A percentile compares a stretch with the other conserved stretches of the same genome.
Evolutionary conservation across 192 early-diverging fungal genomes (phyloP).

Genomic region (Gigaspora rosea): DNA sequence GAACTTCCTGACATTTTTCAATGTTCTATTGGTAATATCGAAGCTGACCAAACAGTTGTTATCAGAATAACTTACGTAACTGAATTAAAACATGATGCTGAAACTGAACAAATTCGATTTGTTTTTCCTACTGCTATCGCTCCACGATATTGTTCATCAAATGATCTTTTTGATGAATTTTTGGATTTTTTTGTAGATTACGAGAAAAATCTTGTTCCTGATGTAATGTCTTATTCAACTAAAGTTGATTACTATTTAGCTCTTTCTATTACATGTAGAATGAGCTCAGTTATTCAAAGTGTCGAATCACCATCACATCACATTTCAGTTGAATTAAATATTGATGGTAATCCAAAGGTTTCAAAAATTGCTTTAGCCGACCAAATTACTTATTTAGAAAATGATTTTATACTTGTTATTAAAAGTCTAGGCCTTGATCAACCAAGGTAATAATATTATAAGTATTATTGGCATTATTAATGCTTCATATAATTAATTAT

Average conservation of each 20-base stretch:
- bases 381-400: slow-evolving; percentile 35
- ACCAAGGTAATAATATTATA: slow-evolving; percentile 20
- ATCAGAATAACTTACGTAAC: slow-evolving; percentile 51
- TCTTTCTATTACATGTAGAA: slow-evolving; percentile 34
- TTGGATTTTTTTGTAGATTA: neutral
- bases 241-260: neutral
- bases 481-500: neutral
- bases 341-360: slow-evolving; percentile 30
- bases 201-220: slow-evolving; percentile 7
- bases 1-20: slow-evolving; percentile 46
- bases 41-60: slow-evolving; percentile 34
- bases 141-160: slow-evolving; percentile 34
- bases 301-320: slow-evolving; percentile 53
- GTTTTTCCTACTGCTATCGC: too few species aligned
- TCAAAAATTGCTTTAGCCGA: slow-evolving; percentile 20
- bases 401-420: slow-evolving; percentile 47
- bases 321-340: slow-evolving; percentile 35
- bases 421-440: slow-evolving; percentile 41
- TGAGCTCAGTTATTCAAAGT: slow-evolving; percentile 36
- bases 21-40: slow-evolving; percentile 50
- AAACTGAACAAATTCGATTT: too few species aligned
- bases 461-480: neutral
- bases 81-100: slow-evolving; percentile 33
- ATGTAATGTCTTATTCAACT: neutral
- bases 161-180: slow-evolving; percentile 41